A percentile compares a stretch with the other conserved stretches of the same genome.
These are phyloP conservation scores for Talaromyces stipitatus DNA, from an alignment of 495 filamentous ascomycete species.

Conservation along the genomic window DNA sequence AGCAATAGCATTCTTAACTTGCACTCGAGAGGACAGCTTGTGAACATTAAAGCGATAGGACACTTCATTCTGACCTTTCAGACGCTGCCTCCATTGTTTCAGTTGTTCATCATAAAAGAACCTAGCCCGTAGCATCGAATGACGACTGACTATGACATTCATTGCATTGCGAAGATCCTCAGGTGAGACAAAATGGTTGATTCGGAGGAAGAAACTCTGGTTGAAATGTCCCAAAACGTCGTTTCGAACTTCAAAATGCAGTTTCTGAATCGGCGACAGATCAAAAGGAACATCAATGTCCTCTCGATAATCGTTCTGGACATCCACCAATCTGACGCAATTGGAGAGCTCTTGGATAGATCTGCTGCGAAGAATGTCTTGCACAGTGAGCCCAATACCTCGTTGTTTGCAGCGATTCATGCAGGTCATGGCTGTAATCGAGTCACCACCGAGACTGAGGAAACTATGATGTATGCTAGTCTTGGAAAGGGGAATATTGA, in stretches of 20 bases:
- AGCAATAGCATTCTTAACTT: slow-evolving; percentile 22
- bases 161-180: slow-evolving; percentile 44
- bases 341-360: slow-evolving; percentile 37
- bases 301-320: slow-evolving; percentile 29
- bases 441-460: slow-evolving; percentile 59
- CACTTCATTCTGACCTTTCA: slow-evolving; percentile 26
- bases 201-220: slow-evolving; percentile 55
- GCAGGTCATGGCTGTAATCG: slow-evolving; percentile 62
- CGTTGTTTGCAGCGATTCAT: slow-evolving; percentile 43
- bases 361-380: slow-evolving; percentile 39
- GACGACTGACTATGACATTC: slow-evolving; percentile 51
- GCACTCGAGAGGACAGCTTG: slow-evolving; percentile 11
- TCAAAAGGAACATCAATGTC: slow-evolving; percentile 44
- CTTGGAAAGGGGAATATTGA: slow-evolving; percentile 38
- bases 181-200: slow-evolving; percentile 42
- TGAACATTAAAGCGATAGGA: slow-evolving; percentile 32
- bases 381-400: slow-evolving; percentile 47
- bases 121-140: slow-evolving; percentile 69
- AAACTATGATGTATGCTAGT: slow-evolving; percentile 53
- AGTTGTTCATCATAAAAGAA: slow-evolving; percentile 31
- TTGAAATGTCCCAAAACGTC: slow-evolving; percentile 64
- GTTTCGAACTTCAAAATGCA: slow-evolving; percentile 53
- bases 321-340: slow-evolving; percentile 21
- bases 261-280: slow-evolving; percentile 62
- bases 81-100: slow-evolving; percentile 25